A percentile compares a stretch with the other conserved stretches of the same genome.
Evolutionary conservation across 2,329 filamentous ascomycete genomes (phyloP).

Genomic region (Aspergillus pseudoterreus): DNA sequence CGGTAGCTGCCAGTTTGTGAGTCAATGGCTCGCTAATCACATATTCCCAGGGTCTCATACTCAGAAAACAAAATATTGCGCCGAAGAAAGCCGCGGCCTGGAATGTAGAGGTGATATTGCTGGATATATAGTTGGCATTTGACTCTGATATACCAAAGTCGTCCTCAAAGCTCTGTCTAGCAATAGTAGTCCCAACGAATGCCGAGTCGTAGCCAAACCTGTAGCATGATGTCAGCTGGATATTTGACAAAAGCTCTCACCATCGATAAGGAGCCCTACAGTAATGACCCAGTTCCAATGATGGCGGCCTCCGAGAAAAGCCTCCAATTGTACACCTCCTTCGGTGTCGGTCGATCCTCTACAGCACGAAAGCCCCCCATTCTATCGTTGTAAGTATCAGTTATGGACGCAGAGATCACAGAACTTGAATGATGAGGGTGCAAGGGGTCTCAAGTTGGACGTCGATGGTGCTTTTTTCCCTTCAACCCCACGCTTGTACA

Average conservation of each 20-base stretch:
- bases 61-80: slow-evolving; percentile 46
- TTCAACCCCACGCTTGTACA: no score
- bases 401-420: no score
- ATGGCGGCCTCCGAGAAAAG: slow-evolving; percentile 49
- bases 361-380: background rate
- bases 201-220: slow-evolving; percentile 54
- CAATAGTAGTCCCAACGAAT: slow-evolving; percentile 55
- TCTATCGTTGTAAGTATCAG: background rate
- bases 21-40: background rate
- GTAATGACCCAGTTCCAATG: slow-evolving; percentile 47
- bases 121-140: slow-evolving; percentile 39
- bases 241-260: slow-evolving; percentile 9
- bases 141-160: slow-evolving; percentile 41
- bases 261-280: slow-evolving; percentile 15
- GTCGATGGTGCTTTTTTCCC: no score
- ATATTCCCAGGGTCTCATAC: background rate
- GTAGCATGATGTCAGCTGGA: background rate
- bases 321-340: slow-evolving; percentile 54
- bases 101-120: slow-evolving; percentile 49
- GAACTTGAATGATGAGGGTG: no score
- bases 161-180: slow-evolving; percentile 45
- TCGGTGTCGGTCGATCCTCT: slow-evolving; percentile 55
- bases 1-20: slow-evolving; percentile 31
- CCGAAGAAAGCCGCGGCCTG: slow-evolving; percentile 54
- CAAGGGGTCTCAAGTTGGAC: no score